Evolutionary conservation across 2,329 filamentous ascomycete genomes (phyloP).

Genomic region (Colletotrichum orchidophilum): DNA sequence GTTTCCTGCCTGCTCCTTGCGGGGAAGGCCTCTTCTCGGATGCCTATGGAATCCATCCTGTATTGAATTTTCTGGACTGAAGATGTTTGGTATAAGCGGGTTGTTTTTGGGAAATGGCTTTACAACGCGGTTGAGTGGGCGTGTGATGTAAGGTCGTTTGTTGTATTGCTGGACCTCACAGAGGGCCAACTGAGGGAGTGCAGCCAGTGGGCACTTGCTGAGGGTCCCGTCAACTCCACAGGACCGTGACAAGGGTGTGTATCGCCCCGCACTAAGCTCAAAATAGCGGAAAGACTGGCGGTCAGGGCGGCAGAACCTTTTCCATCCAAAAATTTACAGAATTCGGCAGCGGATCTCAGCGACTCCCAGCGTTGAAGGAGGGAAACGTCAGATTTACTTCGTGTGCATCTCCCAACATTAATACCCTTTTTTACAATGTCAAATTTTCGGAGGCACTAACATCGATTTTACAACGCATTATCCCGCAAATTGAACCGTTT

Average conservation of each 20-base stretch:
- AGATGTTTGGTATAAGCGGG: too few species aligned
- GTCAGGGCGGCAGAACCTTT: constrained; percentile 48
- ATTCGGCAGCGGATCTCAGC: constrained; percentile 18
- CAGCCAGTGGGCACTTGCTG: neutral
- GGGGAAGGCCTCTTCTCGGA: constrained; percentile 71
- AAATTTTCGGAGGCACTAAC: neutral
- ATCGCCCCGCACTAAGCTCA: constrained; percentile 48
- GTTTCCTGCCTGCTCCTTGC: constrained; percentile 68
- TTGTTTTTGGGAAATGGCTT: neutral
- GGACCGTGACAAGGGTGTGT: constrained; percentile 11
- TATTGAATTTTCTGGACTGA: neutral
- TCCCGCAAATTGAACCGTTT: neutral
- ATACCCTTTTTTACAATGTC: constrained; percentile 5
- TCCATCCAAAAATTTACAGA: constrained; percentile 47
- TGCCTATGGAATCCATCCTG: constrained; percentile 51
- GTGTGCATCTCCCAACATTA: neutral
- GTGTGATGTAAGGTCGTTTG: neutral
- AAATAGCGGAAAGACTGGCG: constrained; percentile 43
- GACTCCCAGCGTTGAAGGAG: neutral
- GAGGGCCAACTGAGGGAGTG: constrained; percentile 21
- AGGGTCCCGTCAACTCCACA: neutral
- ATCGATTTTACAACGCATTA: neutral
- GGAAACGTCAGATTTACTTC: neutral
- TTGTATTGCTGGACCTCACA: neutral
- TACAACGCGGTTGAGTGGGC: neutral